Evolutionary conservation across 192 early-diverging fungal species (phyloP), one percentile per base, ranked within the genome.

Genomic region (Backusella liffmaniae): DNA sequence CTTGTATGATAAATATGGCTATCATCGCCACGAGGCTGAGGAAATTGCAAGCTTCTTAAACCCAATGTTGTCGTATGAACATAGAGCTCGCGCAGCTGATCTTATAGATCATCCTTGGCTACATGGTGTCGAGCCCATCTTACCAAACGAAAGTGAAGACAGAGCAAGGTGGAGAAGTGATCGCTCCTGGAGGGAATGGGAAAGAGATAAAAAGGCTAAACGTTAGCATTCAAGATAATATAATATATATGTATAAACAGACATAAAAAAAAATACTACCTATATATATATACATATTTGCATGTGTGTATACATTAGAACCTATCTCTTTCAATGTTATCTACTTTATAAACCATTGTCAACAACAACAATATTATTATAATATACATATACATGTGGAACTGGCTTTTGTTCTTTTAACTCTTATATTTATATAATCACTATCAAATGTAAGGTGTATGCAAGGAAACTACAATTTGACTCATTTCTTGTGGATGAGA

Each of bases 1-100:
- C 4, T 82, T 99, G 32, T 85, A 89, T 66, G 95, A 97, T 82
- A 97, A 99, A 81, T 97, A 98, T 79, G 83, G 89, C 56, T 95
- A 95, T 74, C 76, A 84, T 59, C 83, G 81, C 4, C 78, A 80
- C 41, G 93, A 97, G 29, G 88, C 96, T 15, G 86, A 92, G 16
- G 84, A 90, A 32, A 88, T 97, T 49, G 91, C 92, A 13, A 86
- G 83, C 21, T 98, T 99, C 82, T 79, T 99, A 72, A 37, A 91
- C 66, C 96, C 94, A 18, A 97, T 98, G 96, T 77, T 94, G 15
- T 23, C 16, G 18, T 81, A 76, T 44, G 78, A 83, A 69, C 35
- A 76, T 21, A 70, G 82, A 26, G 78, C 78, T 35, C 44, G 18
- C 1, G 82, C 82, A 5, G 13, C 44, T 41, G 82, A 83, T 74